These are phyloP conservation scores for Amphibolis antarctica DNA, from an alignment of 106 monocot genomes.

Conservation along the genomic window DNA sequence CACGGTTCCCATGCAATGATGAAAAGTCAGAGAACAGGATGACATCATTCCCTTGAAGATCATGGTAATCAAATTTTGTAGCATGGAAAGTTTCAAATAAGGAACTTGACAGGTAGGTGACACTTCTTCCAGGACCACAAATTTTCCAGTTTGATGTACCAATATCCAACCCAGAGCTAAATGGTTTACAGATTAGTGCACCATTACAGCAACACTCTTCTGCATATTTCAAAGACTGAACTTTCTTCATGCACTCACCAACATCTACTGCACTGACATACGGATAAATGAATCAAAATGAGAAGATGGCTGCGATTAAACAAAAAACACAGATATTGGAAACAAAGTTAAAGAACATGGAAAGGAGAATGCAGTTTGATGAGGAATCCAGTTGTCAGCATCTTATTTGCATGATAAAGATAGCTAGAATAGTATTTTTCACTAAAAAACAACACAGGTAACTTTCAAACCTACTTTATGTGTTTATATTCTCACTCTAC, in stretches of 20 bases:
- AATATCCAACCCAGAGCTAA: slow-evolving; percentile 91
- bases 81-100: slow-evolving; percentile 49
- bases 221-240: slow-evolving; percentile 50
- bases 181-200: slow-evolving; percentile 52
- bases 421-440: too few species aligned
- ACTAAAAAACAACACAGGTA: too few species aligned
- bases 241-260: slow-evolving; percentile 53
- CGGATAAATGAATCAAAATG: not conserved
- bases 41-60: slow-evolving; percentile 52
- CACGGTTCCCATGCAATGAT: slow-evolving; percentile 20
- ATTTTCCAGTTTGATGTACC: slow-evolving; percentile 91
- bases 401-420: too few species aligned
- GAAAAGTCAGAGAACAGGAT: slow-evolving; percentile 73
- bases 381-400: too few species aligned
- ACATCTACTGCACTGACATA: slow-evolving; percentile 64
- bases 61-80: slow-evolving; percentile 49
- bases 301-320: not conserved
- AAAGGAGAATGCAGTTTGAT: too few species aligned
- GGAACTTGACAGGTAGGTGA: slow-evolving; percentile 67
- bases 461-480: too few species aligned
- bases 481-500: too few species aligned
- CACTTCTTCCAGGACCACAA: slow-evolving; percentile 40
- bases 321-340: not conserved
- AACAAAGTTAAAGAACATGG: not conserved
- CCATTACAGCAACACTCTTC: slow-evolving; percentile 81